A percentile compares a stretch with the other conserved stretches of the same genome.
Conservation (phyloP, 495 filamentous ascomycete genomes). For the Neurospora sp. region DNA sequence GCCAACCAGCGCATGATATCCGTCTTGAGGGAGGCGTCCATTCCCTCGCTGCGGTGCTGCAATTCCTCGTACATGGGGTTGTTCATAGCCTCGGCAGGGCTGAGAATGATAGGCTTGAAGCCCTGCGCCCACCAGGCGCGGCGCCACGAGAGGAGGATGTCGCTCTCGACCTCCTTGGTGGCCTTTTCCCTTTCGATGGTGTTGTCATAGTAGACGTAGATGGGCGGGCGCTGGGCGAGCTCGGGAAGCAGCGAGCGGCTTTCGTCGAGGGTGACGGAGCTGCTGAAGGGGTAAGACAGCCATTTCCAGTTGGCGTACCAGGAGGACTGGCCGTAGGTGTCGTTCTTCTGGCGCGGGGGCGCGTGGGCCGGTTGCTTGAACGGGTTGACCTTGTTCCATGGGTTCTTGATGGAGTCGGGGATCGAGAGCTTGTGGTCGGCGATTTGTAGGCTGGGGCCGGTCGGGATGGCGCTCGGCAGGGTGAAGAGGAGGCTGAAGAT, state of each 20-base stretch:
- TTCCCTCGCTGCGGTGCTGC: slow-evolving; percentile 44
- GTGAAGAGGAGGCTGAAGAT: slow-evolving; percentile 39
- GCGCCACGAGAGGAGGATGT: slow-evolving; percentile 77
- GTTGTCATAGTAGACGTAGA: slow-evolving; percentile 88
- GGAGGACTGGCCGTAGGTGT: slow-evolving; percentile 62
- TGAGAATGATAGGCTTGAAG: slow-evolving; percentile 76
- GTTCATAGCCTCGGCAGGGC: slow-evolving; percentile 71
- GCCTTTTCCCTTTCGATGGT: slow-evolving; percentile 50
- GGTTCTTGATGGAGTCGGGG: slow-evolving; percentile 34
- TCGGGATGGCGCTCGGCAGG: slow-evolving; percentile 31
- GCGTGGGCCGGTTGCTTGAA: slow-evolving; percentile 66
- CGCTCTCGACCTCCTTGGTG: slow-evolving; percentile 58
- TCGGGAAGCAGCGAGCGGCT: slow-evolving; percentile 80
- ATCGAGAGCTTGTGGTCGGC: slow-evolving; percentile 33
- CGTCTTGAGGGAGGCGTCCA: slow-evolving; percentile 46
- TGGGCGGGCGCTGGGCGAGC: slow-evolving; percentile 55
- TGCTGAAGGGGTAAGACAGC: slow-evolving; percentile 77
- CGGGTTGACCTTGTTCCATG: slow-evolving; percentile 36
- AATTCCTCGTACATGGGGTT: slow-evolving; percentile 67
- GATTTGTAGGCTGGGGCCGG: slow-evolving; percentile 22
- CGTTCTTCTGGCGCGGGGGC: slow-evolving; percentile 64
- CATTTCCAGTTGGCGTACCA: slow-evolving; percentile 89
- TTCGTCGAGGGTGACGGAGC: slow-evolving; percentile 74
- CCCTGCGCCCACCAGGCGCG: slow-evolving; percentile 91
- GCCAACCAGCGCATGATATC: slow-evolving; percentile 83